Evolutionary conservation across 2,329 filamentous ascomycete species (phyloP), one percentile per base, ranked within the genome.

Genomic region (Chaetomium globosum): DNA sequence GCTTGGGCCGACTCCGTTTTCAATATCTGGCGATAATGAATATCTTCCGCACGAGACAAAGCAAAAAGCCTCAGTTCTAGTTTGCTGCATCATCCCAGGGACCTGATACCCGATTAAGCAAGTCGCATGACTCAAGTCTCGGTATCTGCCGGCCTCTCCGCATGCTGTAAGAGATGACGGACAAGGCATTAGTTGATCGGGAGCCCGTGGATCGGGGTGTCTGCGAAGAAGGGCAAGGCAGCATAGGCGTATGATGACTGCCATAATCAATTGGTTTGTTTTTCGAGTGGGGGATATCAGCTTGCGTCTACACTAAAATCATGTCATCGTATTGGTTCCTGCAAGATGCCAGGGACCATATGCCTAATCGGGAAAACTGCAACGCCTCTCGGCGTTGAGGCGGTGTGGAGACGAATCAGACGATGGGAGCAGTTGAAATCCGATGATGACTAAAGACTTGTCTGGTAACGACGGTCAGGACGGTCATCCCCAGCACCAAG

Each of bases 321-420:
- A 2, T 2, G 16, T 12, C 10, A 1, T 54, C 26, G 26, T 26
- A 26, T 26, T 36, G 33, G 3, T 9, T 54, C 12, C 52, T 30
- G 52, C 52, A 54, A 54, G 13, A 54, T 21, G 19, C 52, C 5
- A 54, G 52, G 52, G 52, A 54, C 52, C 52, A 54, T 28, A 54
- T 54, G 16, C 52, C 52, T 28, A n/a, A 54, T 54, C 28, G 13
- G 52, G 28, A 54, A 33, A 33, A 3, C 26, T 28, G 16, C 16
- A 19, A 43, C 16, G 19, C 13, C 4, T 19, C 10, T 19, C 36
- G 26, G 51, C 51, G 28, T 12, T 26, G 51, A 28, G 26, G 23
- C 26, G 51, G 36, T 39, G 36, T 19, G 23, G 51, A 19, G 51
- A 31, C 23, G 26, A 21, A 28, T 9, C 26, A 4, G 12, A 4